Evolutionary conservation across 805 yeast species (phyloP).

Genomic region (Metahyphopichia silvanorum): DNA sequence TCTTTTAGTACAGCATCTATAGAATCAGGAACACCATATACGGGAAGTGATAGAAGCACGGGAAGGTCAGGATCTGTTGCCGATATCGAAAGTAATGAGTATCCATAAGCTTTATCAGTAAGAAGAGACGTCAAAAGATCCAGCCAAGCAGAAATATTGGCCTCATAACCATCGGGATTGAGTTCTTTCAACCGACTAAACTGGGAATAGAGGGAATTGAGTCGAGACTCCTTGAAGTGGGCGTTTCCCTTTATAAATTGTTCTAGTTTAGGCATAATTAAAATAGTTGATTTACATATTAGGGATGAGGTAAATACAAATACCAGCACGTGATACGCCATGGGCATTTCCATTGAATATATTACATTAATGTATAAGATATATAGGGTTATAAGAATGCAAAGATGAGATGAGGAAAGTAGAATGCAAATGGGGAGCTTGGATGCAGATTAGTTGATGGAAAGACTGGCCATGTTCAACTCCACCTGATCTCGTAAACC

Average conservation of each 20-base stretch:
- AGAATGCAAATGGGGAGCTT: too few species aligned
- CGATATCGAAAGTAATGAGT: conserved; percentile 5
- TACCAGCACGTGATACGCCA: too few species aligned
- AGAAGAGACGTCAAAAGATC: conserved; percentile 9
- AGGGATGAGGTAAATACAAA: too few species aligned
- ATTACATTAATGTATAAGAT: too few species aligned
- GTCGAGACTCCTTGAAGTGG: conserved; percentile 24
- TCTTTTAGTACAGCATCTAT: conserved; percentile 13
- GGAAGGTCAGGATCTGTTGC: conserved; percentile 8
- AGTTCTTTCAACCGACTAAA: conserved; percentile 24
- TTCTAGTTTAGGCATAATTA: too few species aligned
- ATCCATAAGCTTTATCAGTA: neutral
- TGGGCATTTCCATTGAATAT: too few species aligned
- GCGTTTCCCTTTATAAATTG: conserved; percentile 11
- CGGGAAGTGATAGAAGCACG: conserved; percentile 13
- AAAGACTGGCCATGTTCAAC: conserved; percentile 15
- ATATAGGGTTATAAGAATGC: too few species aligned
- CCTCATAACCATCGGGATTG: conserved; percentile 42
- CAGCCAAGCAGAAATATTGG: conserved; percentile 40
- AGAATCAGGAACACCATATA: conserved; percentile 18
- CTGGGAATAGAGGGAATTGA: conserved; percentile 35
- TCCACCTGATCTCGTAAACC: conserved; percentile 56
- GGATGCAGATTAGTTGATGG: too few species aligned
- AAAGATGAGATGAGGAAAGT: too few species aligned
- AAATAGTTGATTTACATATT: too few species aligned